Evolutionary conservation across 73 alveolate species (phyloP).

Genomic region (Breviolum minutum): DNA sequence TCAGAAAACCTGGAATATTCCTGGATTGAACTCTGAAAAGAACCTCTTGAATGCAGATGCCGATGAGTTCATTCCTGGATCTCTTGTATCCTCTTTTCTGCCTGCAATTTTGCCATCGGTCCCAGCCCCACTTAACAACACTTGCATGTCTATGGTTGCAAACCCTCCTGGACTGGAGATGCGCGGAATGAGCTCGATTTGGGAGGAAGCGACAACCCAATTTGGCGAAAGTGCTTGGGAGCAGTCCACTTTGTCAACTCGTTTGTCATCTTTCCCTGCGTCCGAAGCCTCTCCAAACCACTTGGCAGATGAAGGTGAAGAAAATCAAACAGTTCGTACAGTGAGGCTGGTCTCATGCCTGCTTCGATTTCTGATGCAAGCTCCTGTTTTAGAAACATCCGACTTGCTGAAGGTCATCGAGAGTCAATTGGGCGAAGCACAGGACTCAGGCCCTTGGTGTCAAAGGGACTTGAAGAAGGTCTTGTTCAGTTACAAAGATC

Average conservation of each 20-base stretch:
- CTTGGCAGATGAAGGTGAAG: neutral
- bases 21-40: neutral
- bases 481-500: neutral
- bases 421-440: neutral
- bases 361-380: slow-evolving; percentile 16
- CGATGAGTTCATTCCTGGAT: slow-evolving; percentile 28
- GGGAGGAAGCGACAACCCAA: neutral
- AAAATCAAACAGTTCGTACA: neutral
- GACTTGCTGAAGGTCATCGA: slow-evolving; percentile 30
- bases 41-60: slow-evolving; percentile 17
- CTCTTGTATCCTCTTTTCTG: neutral
- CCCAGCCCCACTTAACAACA: neutral
- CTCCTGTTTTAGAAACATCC: slow-evolving; percentile 18
- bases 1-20: neutral
- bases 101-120: slow-evolving; percentile 8
- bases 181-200: neutral
- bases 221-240: slow-evolving; percentile 23
- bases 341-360: neutral
- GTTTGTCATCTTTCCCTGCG: neutral
- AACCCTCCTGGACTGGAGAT: slow-evolving; percentile 1
- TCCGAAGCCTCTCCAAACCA: slow-evolving; percentile 42
- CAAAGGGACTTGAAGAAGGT: slow-evolving; percentile 5
- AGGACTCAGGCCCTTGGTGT: slow-evolving; percentile 13
- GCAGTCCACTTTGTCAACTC: slow-evolving; percentile 23
- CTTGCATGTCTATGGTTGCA: neutral